Base-by-base conservation (phyloP, 176 grass and related monocot species). In the Phyllostachys edulis region DNA sequence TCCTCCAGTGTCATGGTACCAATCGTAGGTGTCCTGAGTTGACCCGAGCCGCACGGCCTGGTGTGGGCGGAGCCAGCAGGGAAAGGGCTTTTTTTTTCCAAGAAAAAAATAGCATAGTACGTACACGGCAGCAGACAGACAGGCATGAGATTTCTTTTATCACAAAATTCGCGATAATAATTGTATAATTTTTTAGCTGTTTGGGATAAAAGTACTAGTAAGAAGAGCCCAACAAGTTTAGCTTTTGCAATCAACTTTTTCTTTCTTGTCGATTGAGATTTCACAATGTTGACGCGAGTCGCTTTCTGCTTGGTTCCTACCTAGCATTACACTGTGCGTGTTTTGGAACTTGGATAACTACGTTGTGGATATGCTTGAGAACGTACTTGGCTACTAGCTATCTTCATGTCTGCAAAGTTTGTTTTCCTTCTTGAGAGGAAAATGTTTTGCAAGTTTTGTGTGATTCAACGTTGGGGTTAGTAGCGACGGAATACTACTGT, bases 251-350 rank as follows among this genome's bases (percentile, higher is more conserved):
- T 49, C 61, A 47, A 26, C 38, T 67, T 40, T 40, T 39, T 71
- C 55, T 71, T 34, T 51, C 64, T 2, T 52, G 3, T 54, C 38
- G 34, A 29, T 74, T 34, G 20, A 42, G n/a, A 49, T 80, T 61
- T 2, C 2, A 0, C 5, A 34, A 37, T 52, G 54, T 20, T 14
- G 44, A 49, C 16, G 27, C 18, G 54, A 27, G 77, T 85, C 87
- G 70, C 81, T 89, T 54, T 76, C 62, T 51, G 82, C 71, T 60
- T 59, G 60, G 50, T 34, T 89, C 69, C 82, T 36, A 36, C 60
- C 76, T 13, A 67, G 68, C 76, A 40, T 41, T 32, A 7, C 62
- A 10, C 15, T 17, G 34, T 17, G 9, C 65, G 39, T 52, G n/a
- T 20, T 55, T 69, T 21, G 26, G 45, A 20, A 21, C 11, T 21